Percentiles rank a stretch among this genome's conserved stretches.
These are phyloP conservation scores for Ustilago curta DNA, from an alignment of 1,284 basidiomycete genomes.

Conservation along the genomic window DNA sequence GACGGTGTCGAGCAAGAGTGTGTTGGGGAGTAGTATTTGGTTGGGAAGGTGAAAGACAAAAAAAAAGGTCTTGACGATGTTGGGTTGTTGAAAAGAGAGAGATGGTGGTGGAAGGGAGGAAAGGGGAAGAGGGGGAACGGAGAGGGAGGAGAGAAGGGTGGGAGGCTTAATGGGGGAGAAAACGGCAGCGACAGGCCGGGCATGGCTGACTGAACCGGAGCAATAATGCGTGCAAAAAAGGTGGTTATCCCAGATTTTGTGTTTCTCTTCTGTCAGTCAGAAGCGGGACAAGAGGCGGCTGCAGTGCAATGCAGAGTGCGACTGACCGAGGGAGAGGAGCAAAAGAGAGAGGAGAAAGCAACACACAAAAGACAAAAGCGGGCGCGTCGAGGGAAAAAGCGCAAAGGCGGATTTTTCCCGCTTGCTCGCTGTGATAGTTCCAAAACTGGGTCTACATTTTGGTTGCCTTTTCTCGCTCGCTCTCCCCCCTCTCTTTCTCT, in stretches of 20 bases:
- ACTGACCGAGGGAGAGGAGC: constrained; percentile 3
- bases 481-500: background rate
- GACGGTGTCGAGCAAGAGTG: constrained; percentile 36
- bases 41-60: constrained; percentile 14
- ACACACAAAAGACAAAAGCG: background rate
- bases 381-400: constrained; percentile 12
- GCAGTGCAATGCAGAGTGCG: constrained; percentile 6
- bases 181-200: background rate
- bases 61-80: constrained; percentile 20
- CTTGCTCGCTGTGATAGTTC: constrained; percentile 12
- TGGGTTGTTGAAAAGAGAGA: constrained; percentile 8
- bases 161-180: constrained; percentile 18
- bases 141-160: constrained; percentile 8
- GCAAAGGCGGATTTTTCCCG: background rate
- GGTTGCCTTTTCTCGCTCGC: background rate
- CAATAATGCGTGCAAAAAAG: background rate
- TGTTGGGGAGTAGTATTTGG: constrained; percentile 28
- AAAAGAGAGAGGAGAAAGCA: background rate
- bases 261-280: background rate
- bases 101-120: constrained; percentile 48
- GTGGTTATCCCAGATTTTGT: constrained; percentile 24
- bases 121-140: constrained; percentile 21
- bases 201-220: constrained; percentile 1
- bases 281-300: background rate
- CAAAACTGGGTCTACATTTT: constrained; percentile 14